Conservation (phyloP, 2,329 filamentous ascomycete species). For the Diaporthe longicolla region DNA sequence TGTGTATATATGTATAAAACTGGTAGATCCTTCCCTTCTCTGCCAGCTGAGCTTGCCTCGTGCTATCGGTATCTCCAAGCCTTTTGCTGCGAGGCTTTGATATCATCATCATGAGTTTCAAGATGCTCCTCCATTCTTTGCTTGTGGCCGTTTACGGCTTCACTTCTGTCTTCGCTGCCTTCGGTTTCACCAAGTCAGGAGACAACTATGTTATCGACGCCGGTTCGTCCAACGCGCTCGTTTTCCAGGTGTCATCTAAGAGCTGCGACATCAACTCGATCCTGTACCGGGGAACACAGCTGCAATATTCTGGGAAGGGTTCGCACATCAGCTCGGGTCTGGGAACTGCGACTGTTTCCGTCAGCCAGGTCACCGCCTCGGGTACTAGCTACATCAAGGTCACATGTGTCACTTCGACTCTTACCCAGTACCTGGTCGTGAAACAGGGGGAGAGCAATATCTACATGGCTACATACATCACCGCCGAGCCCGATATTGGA, state of each 20-base stretch:
- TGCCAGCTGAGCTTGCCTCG: too few species aligned
- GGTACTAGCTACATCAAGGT: constrained; percentile 63
- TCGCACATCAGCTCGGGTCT: constrained; percentile 69
- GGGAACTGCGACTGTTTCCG: constrained; percentile 62
- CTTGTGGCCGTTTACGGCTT: constrained; percentile 46
- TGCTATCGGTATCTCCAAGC: background rate
- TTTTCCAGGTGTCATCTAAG: constrained; percentile 43
- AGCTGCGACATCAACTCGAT: constrained; percentile 70
- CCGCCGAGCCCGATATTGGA: constrained; percentile 59
- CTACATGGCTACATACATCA: constrained; percentile 67
- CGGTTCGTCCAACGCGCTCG: constrained; percentile 47
- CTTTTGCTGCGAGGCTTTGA: constrained; percentile 27
- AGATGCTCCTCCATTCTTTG: constrained; percentile 47
- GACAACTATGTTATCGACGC: constrained; percentile 57
- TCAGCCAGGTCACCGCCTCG: constrained; percentile 31
- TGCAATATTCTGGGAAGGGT: constrained; percentile 61
- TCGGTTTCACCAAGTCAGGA: constrained; percentile 52
- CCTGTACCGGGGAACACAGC: constrained; percentile 62
- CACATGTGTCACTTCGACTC: constrained; percentile 56
- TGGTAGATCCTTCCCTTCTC: background rate
- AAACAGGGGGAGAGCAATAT: constrained; percentile 63
- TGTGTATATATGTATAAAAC: constrained; percentile 12
- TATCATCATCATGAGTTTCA: constrained; percentile 35
- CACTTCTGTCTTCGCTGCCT: constrained; percentile 50
- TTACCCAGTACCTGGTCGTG: constrained; percentile 69